These are phyloP conservation scores for Jaltomata sinuosa DNA, from an alignment of 257 asterid species.

Conservation along the genomic window DNA sequence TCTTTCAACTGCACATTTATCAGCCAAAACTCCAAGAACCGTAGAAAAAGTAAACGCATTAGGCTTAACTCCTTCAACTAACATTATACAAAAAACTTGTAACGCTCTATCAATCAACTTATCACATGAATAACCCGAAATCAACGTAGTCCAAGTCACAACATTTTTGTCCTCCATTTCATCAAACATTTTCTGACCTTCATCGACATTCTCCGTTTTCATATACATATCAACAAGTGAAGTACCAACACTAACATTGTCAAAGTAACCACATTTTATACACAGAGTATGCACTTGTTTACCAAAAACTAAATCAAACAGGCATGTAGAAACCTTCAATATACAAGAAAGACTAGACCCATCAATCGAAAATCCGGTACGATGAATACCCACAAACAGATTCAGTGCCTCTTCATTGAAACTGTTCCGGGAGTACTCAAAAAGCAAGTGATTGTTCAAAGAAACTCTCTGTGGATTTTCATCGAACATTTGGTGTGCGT, in stretches of 20 bases:
- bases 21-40: slow-evolving; percentile 72
- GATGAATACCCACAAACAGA: slow-evolving; percentile 36
- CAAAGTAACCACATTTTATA: slow-evolving; percentile 52
- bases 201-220: slow-evolving; percentile 40
- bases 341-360: slow-evolving; percentile 60
- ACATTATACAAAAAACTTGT: slow-evolving; percentile 43
- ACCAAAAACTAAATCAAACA: slow-evolving; percentile 32
- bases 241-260: slow-evolving; percentile 77
- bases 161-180: slow-evolving; percentile 69
- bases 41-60: slow-evolving; percentile 76
- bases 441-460: slow-evolving; percentile 50
- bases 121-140: slow-evolving; percentile 53
- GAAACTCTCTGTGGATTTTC: slow-evolving; percentile 38
- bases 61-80: slow-evolving; percentile 45
- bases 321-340: slow-evolving; percentile 55
- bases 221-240: slow-evolving; percentile 75
- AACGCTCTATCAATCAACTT: slow-evolving; percentile 33
- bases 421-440: slow-evolving; percentile 44
- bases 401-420: slow-evolving; percentile 41
- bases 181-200: slow-evolving; percentile 56
- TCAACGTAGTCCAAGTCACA: slow-evolving; percentile 85
- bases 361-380: slow-evolving; percentile 41
- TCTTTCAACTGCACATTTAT: slow-evolving; percentile 28
- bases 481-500: slow-evolving; percentile 43
- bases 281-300: slow-evolving; percentile 68